Percentiles rank a stretch among this genome's conserved stretches.
These are phyloP conservation scores for Xylaria sp. DNA, from an alignment of 2,329 filamentous ascomycete genomes.

Conservation along the genomic window DNA sequence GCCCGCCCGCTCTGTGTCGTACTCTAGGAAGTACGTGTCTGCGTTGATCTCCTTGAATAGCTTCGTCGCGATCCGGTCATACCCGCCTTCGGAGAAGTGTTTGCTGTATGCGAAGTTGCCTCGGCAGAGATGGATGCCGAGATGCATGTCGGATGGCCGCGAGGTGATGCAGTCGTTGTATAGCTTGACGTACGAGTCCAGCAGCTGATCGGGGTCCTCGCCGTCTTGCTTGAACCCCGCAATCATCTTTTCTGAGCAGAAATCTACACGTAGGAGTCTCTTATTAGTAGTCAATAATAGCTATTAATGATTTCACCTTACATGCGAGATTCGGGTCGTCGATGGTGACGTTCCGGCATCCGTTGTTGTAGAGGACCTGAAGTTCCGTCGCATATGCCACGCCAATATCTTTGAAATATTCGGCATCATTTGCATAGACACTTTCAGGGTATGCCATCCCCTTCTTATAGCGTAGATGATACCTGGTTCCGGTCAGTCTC, in stretches of 20 bases:
- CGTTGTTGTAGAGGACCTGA: constrained; percentile 69
- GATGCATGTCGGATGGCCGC: constrained; percentile 74
- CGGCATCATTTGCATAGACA: constrained; percentile 66
- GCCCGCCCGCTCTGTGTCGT: constrained; percentile 71
- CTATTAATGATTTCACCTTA: constrained; percentile 51
- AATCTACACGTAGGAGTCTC: constrained; percentile 60
- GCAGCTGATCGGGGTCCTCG: constrained; percentile 73
- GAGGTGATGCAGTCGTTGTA: constrained; percentile 78
- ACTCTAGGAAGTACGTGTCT: constrained; percentile 75
- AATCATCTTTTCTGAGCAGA: constrained; percentile 78
- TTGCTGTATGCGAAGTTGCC: constrained; percentile 73
- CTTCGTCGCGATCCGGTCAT: constrained; percentile 73
- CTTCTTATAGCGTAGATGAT: constrained; percentile 67
- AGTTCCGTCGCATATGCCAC: constrained; percentile 68
- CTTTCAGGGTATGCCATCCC: constrained; percentile 66
- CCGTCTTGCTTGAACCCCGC: constrained; percentile 76
- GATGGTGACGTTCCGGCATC: constrained; percentile 72
- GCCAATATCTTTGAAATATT: constrained; percentile 73
- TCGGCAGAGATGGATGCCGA: constrained; percentile 80
- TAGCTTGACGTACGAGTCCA: constrained; percentile 79
- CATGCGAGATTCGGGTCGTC: constrained; percentile 74
- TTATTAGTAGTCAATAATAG: constrained; percentile 12
- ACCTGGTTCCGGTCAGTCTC: constrained; percentile 42
- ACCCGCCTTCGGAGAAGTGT: constrained; percentile 74
- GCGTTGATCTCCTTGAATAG: constrained; percentile 71